Base-by-base conservation (phyloP, 2,329 filamentous ascomycete species). In the Microcera coccophila region DNA sequence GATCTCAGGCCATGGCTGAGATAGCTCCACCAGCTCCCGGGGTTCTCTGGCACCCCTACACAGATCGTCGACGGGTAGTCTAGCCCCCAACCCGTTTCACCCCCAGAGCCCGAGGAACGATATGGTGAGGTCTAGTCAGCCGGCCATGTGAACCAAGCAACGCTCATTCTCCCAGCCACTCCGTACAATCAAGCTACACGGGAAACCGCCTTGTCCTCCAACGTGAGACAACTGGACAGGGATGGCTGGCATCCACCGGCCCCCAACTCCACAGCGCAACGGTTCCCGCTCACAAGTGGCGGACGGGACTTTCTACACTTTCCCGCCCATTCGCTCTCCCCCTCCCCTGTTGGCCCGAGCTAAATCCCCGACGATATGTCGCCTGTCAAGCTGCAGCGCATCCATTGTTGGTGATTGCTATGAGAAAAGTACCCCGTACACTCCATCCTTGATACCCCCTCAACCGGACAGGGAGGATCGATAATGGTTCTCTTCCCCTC, bases 161-260 rank as follows among this genome's bases (percentile, higher is more conserved):
- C 16, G 33, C 16, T 17, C 33, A 19, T 16, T 20, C 18, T 19
- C 16, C 10, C 16, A 17, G 33, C 33, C 33, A 19, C n/a, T 9
- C 14, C 24, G 9, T 14, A 14, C 24, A 28, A 9, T 28, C 14
- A 14, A 9, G 24, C 9, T 28, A 14, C 24, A 28, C 31, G 15
- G 31, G 31, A 11, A 7, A 33, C 31, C 31, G 8, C 15, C 10
- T 35, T 19, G 15, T 32, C 29, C 29, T 32, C 29, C 15, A 8
- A 9, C 15, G 8, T n/a, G 29, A 32, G 29, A 32, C 29, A 32
- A 8, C 29, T n/a, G 15, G n/a, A 5, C 29, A 17, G 5, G 31
- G 31, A 19, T 58, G 55, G 58, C 57, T 58, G 55, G 55, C 31
- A 45, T 39, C 35, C 33, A 43, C 24, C 45, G 47, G 55, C 48